Evolutionary conservation across 2,329 filamentous ascomycete genomes (phyloP), one percentile per base, ranked within the genome.

Genomic region (Trichoderma oligosporum): DNA sequence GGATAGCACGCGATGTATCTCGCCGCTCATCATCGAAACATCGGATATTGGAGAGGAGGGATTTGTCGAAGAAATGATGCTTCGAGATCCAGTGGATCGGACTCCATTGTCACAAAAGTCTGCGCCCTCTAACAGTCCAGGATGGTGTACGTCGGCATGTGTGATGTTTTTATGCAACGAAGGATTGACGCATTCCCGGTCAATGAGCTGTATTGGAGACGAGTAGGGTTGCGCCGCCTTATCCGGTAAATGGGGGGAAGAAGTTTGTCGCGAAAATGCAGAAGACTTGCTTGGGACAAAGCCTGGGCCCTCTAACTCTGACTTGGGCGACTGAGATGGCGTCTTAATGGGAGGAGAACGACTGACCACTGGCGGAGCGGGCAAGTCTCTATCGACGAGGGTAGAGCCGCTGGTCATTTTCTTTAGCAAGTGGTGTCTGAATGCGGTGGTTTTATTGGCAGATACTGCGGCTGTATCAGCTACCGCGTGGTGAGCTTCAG

Each of bases 341-440:
- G 51, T 48, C 22, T 39, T 36, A 18, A 38, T n/a, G 33, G 47
- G 36, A 16, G 36, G 35, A 55, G 33, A 48, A 41, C 45, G 44
- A 39, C 59, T 63, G 7, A 68, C 45, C 2, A 62, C 25, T 2
- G 65, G 64, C 8, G 65, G 59, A 4, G 48, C 55, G 8, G 66
- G 61, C 2, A 52, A 36, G 25, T 66, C 60, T 52, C 61, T 65
- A 27, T 65, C 61, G 9, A 64, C 39, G 16, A 64, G n/a, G 22
- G 58, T 58, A 4, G 61, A 56, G 6, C 58, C 55, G 8, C 58
- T 63, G 9, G 59, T 46, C 9, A 60, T 57, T 7, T 64, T 53
- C 55, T 71, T 70, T 20, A 68, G 59, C 35, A 67, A 57, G 16
- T 61, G 61, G 41, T 69, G 64, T 9, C 61, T 62, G 38, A 60